phyloP scores from a whole-genome alignment of 2,329 filamentous ascomycete genomes.

The Beauveria asiatica region DNA sequence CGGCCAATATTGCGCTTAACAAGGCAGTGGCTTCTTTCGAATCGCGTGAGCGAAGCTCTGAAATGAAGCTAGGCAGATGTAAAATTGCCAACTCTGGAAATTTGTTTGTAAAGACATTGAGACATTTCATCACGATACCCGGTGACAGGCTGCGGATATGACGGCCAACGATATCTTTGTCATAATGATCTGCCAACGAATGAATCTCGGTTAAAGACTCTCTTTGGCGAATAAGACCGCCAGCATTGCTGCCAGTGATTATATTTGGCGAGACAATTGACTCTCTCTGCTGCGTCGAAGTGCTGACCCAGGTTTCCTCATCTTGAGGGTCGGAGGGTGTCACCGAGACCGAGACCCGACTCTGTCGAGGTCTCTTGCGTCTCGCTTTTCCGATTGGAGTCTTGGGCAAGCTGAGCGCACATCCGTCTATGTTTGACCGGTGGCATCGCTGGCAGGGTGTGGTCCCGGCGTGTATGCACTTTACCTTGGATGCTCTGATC shows the following conservation, averaged over 20 bases:
- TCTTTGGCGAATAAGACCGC: not conserved
- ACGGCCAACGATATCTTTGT: slow-evolving; percentile 1
- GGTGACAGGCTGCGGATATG: slow-evolving; percentile 21
- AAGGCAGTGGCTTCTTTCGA: slow-evolving; percentile 22
- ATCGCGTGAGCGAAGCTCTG: slow-evolving; percentile 15
- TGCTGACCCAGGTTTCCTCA: not conserved
- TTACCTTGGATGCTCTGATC: slow-evolving; percentile 26
- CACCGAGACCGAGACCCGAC: not conserved
- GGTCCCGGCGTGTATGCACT: slow-evolving; percentile 24
- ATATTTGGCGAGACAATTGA: not conserved
- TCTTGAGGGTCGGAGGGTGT: not conserved
- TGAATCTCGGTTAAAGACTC: not conserved
- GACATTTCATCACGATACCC: slow-evolving; percentile 21
- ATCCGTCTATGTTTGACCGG: slow-evolving; percentile 18
- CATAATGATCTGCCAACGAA: not conserved
- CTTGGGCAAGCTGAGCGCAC: slow-evolving; percentile 19
- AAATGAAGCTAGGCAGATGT: slow-evolving; percentile 24
- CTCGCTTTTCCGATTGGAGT: slow-evolving; percentile 6
- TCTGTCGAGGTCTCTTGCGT: not conserved
- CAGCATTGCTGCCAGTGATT: not conserved
- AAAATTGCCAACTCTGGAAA: slow-evolving; percentile 27
- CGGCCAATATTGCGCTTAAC: slow-evolving; percentile 21
- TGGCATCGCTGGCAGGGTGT: slow-evolving; percentile 25
- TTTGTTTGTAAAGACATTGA: slow-evolving; percentile 26
- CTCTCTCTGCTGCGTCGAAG: not conserved